phyloP scores from a whole-genome alignment of 345 rosid genomes.

The Corchorus olitorius region DNA sequence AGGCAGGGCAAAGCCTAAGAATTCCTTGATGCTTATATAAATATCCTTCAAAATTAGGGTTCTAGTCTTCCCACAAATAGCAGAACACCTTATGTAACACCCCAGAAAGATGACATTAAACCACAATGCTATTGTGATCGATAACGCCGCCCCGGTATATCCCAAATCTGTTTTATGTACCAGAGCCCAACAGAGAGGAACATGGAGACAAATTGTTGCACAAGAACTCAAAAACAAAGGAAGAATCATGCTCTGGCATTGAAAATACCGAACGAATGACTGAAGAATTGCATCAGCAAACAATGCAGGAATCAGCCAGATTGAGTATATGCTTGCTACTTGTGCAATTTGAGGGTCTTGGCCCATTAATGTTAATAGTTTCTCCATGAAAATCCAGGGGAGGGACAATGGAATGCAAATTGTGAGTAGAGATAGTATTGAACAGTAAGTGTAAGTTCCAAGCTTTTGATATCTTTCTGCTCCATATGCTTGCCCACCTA shows the following conservation, averaged over 20 bases:
- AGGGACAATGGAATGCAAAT: constrained; percentile 20
- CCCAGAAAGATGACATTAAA: constrained; percentile 43
- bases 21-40: constrained; percentile 35
- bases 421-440: constrained; percentile 38
- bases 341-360: constrained; percentile 47
- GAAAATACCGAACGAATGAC: constrained; percentile 45
- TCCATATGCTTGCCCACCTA: constrained; percentile 72
- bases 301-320: constrained; percentile 50
- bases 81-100: constrained; percentile 35
- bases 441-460: constrained; percentile 41
- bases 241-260: constrained; percentile 42
- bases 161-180: constrained; percentile 40
- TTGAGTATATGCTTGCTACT: constrained; percentile 43
- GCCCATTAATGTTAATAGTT: constrained; percentile 29
- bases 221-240: constrained; percentile 46
- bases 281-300: constrained; percentile 48
- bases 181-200: constrained; percentile 53
- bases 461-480: constrained; percentile 50
- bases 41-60: constrained; percentile 23
- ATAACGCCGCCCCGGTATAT: constrained; percentile 46
- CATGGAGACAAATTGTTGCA: constrained; percentile 43
- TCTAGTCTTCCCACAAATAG: constrained; percentile 15
- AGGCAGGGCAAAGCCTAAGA: constrained; percentile 40
- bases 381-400: constrained; percentile 38
- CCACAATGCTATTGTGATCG: constrained; percentile 43